Evolutionary conservation across 2,329 filamentous ascomycete genomes (phyloP).

Genomic region (Neopestalotiopsis clavispora): DNA sequence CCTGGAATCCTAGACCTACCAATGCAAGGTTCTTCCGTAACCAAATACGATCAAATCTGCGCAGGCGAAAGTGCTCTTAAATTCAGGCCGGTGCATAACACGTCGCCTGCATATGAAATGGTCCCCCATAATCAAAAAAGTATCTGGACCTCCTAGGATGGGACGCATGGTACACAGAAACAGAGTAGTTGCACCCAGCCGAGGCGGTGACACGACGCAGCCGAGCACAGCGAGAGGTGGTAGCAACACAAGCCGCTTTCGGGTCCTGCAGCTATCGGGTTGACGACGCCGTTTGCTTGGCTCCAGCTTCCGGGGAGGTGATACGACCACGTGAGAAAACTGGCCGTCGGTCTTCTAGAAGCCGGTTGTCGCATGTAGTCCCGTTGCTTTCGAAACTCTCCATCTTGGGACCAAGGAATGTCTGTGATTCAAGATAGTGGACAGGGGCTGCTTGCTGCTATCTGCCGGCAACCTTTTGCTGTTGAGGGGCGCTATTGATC

Average conservation of each 20-base stretch:
- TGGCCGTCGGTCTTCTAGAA: not conserved
- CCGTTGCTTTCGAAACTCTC: not conserved
- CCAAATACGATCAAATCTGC: not conserved
- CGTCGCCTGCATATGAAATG: not conserved
- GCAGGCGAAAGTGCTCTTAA: too few relatives aligned
- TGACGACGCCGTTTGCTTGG: conserved; percentile 10
- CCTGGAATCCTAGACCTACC: not conserved
- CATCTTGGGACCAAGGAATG: not conserved
- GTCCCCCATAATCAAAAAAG: not conserved
- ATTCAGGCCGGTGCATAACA: too few relatives aligned
- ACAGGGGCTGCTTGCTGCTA: not conserved
- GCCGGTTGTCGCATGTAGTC: not conserved
- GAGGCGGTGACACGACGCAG: not conserved
- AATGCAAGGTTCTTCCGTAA: not conserved
- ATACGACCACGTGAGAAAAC: not conserved
- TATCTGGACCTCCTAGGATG: not conserved
- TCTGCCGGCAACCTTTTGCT: not conserved
- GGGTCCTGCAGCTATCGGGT: not conserved
- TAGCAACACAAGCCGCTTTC: not conserved
- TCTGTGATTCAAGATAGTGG: not conserved
- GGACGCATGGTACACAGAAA: not conserved
- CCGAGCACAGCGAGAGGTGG: not conserved
- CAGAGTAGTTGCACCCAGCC: not conserved
- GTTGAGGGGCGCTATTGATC: not conserved
- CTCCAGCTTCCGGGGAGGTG: not conserved